A percentile compares a stretch with the other conserved stretches of the same genome.
These are phyloP conservation scores for Zhuliangozyma blackwelliae DNA, from an alignment of 1,139 yeast species.

Conservation along the genomic window DNA sequence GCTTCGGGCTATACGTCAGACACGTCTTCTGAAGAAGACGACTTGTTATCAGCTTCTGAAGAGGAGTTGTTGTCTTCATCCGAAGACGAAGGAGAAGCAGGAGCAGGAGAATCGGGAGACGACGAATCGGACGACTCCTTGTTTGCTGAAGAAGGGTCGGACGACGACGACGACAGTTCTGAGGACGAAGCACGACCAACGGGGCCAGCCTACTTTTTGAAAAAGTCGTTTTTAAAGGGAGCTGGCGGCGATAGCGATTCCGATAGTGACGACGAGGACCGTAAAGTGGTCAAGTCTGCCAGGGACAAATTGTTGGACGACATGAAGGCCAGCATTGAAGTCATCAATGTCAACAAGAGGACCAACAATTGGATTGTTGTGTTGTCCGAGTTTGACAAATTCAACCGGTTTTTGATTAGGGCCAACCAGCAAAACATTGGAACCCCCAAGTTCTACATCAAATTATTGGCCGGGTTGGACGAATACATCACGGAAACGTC, in stretches of 20 bases:
- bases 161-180: slow-evolving; percentile 36
- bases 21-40: slow-evolving; percentile 76
- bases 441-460: slow-evolving; percentile 70
- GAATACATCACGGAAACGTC: slow-evolving; percentile 56
- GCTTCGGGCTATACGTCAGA: slow-evolving; percentile 59
- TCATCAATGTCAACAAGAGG: slow-evolving; percentile 66
- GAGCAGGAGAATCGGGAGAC: not conserved
- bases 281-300: slow-evolving; percentile 87
- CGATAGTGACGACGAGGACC: slow-evolving; percentile 62
- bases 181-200: slow-evolving; percentile 39
- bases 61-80: slow-evolving; percentile 55
- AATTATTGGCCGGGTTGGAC: slow-evolving; percentile 68
- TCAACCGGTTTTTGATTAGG: slow-evolving; percentile 62
- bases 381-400: slow-evolving; percentile 72
- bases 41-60: slow-evolving; percentile 63
- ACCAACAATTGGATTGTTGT: slow-evolving; percentile 79
- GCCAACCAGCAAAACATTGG: slow-evolving; percentile 70
- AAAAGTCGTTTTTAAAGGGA: slow-evolving; percentile 50
- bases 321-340: slow-evolving; percentile 62
- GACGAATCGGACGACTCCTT: slow-evolving; percentile 34
- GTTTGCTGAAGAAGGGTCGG: slow-evolving; percentile 22
- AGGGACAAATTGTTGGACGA: slow-evolving; percentile 91
- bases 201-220: slow-evolving; percentile 58
- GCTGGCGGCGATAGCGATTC: slow-evolving; percentile 51
- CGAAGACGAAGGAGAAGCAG: slow-evolving; percentile 25